Evolutionary conservation across 176 grass and related monocot species (phyloP).

Genomic region (Eremochloa ophiuroides): DNA sequence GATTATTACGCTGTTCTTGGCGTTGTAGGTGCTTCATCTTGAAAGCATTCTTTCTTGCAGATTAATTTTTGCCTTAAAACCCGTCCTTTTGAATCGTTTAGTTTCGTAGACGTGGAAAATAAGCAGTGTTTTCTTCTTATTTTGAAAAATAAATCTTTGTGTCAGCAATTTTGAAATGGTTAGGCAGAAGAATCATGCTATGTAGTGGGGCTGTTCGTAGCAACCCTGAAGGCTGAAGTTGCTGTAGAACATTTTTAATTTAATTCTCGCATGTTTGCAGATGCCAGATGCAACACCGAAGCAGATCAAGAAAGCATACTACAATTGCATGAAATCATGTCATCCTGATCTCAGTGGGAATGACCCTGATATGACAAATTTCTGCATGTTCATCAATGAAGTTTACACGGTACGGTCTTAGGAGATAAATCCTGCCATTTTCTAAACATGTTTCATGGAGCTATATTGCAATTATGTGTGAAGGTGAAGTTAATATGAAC

Average conservation of each 20-base stretch:
- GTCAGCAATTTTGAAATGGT: not conserved
- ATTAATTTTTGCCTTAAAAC: not conserved
- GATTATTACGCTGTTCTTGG: constrained; percentile 91
- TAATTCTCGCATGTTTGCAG: constrained; percentile 35
- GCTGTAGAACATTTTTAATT: not conserved
- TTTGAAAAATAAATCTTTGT: not conserved
- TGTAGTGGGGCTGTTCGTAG: not conserved
- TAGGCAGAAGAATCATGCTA: not conserved
- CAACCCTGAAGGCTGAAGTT: not conserved
- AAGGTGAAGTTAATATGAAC: constrained; percentile 31
- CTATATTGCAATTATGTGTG: not conserved
- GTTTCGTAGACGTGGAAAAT: not conserved
- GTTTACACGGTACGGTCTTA: constrained; percentile 63
- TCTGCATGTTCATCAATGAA: constrained; percentile 99
- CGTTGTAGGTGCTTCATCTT: constrained; percentile 42
- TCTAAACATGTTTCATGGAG: not conserved
- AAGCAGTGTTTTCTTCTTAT: not conserved
- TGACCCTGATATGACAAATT: constrained; percentile 86
- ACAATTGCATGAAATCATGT: constrained; percentile 95
- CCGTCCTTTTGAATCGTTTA: not conserved
- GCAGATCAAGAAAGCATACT: constrained; percentile 96
- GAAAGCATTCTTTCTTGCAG: not conserved
- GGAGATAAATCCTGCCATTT: not conserved
- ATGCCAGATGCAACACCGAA: constrained; percentile 89
- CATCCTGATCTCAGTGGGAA: constrained; percentile 95